Evolutionary conservation across 2,329 filamentous ascomycete genomes (phyloP), one percentile per base, ranked within the genome.

Genomic region (Aureobasidium lini): DNA sequence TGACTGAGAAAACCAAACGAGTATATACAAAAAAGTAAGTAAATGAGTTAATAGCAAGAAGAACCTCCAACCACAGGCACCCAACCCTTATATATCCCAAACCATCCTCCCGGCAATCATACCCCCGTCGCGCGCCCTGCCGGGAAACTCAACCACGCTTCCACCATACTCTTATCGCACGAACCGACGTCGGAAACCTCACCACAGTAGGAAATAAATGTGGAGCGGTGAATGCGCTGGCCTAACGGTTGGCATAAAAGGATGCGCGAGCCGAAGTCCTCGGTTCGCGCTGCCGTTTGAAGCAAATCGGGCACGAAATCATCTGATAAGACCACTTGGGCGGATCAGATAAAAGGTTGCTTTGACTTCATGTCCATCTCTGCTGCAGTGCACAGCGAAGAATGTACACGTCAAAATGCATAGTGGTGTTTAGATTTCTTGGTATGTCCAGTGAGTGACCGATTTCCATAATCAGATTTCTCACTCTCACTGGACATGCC

Each of bases 181-280:
- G 13, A 28, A 44, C 16, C 42, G 42, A 44, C n/a, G 42, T 44
- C 42, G 42, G 42, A 4, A 23, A 28, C 23, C 23, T 23, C 23
- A 23, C 23, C 23, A 31, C 18, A 13, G 18, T n/a, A 52, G 48
- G 16, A 39, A 7, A 13, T 42, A 53, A 53, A 42, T 42, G 50
- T 54, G 50, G 39, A 54, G 50, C 50, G 40, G 50, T 54, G 50
- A 8, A 54, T 54, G 50, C 50, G 39, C n/a, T 54, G 50, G 28
- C 50, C 34, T 10, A 34, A 13, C 4, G 10, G 2, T 32, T n/a
- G 37, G 8, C 4, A 2, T 15, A 18, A 53, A 32, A 37, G 28
- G 9, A 36, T 16, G 9, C 10, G 50, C 50, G 50, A 54, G 10
- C 50, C 50, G 50, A 53, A 11, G 2, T 2, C 2, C 11, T 13